These are phyloP conservation scores for Fomitopsis pulvina DNA, from an alignment of 768 basidiomycete genomes.

Conservation along the genomic window DNA sequence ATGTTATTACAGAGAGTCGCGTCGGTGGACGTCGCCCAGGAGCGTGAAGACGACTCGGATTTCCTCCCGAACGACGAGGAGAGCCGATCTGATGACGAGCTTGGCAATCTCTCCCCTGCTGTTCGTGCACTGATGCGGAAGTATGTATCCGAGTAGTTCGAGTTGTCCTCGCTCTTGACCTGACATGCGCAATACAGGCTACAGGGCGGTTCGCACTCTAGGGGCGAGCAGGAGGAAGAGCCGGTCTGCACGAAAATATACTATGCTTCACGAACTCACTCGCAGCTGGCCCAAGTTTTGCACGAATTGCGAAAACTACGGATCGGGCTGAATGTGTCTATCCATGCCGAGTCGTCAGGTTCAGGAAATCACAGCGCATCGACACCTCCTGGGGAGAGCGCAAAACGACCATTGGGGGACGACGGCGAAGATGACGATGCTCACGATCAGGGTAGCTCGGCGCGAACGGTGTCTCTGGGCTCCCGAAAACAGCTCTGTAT, in stretches of 20 bases:
- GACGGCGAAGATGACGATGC: slow-evolving; percentile 1
- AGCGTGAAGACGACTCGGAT: slow-evolving; percentile 45
- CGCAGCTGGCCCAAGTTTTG: slow-evolving; percentile 87
- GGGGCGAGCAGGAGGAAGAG: slow-evolving; percentile 38
- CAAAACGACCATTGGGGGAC: slow-evolving; percentile 3
- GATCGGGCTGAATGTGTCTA: slow-evolving; percentile 44
- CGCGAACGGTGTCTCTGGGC: slow-evolving; percentile 77
- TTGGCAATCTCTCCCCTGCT: slow-evolving; percentile 62
- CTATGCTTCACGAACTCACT: slow-evolving; percentile 94
- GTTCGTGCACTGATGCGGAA: slow-evolving; percentile 76
- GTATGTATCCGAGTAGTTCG: too few relatives aligned
- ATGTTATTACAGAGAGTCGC: slow-evolving; percentile 10
- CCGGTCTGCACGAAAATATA: slow-evolving; percentile 77
- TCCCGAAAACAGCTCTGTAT: slow-evolving; percentile 92
- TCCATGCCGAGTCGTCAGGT: slow-evolving; percentile 8
- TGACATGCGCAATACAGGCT: slow-evolving; percentile 1
- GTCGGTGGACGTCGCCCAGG: slow-evolving; percentile 21
- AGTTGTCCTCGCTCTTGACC: background rate
- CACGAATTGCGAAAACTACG: slow-evolving; percentile 63
- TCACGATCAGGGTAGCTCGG: slow-evolving; percentile 6
- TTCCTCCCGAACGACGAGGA: slow-evolving; percentile 62
- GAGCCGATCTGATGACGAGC: slow-evolving; percentile 25
- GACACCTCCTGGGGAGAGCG: background rate
- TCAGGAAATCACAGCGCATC: background rate
- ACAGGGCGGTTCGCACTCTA: slow-evolving; percentile 7